These are phyloP conservation scores for Trichomonas tenax DNA, from an alignment of 208 protist species.

Conservation along the genomic window DNA sequence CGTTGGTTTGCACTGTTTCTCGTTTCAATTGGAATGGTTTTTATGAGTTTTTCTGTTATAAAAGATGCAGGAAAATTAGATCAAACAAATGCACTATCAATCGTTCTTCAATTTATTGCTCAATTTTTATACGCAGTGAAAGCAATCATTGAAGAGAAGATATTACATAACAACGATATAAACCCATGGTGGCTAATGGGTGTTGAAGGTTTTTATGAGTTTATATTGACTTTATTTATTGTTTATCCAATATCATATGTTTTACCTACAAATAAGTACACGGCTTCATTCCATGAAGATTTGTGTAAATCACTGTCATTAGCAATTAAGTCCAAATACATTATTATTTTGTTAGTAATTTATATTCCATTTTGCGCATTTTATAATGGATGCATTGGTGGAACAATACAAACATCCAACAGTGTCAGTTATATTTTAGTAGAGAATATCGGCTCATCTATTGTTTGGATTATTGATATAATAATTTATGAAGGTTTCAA, in stretches of 20 bases:
- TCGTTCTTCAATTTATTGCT: background rate
- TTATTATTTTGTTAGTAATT: background rate
- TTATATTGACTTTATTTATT: background rate
- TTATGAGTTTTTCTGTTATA: background rate
- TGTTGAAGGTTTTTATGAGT: background rate
- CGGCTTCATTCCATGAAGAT: background rate
- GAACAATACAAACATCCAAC: background rate
- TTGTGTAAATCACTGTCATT: background rate
- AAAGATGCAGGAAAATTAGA: background rate
- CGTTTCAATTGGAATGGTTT: background rate
- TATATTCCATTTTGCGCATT: background rate
- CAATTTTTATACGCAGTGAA: background rate
- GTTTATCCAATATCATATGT: background rate
- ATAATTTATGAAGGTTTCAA: background rate
- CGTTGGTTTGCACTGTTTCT: background rate
- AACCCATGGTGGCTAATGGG: background rate
- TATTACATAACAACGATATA: background rate
- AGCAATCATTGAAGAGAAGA: background rate
- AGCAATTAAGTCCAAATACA: background rate
- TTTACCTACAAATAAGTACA: background rate
- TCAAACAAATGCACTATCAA: background rate
- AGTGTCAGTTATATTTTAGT: background rate
- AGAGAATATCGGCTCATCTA: background rate
- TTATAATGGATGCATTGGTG: background rate
- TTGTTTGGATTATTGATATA: background rate